Evolutionary conservation across 2,329 filamentous ascomycete species (phyloP), one percentile per base, ranked within the genome.

Genomic region (Aspergillus unguis): DNA sequence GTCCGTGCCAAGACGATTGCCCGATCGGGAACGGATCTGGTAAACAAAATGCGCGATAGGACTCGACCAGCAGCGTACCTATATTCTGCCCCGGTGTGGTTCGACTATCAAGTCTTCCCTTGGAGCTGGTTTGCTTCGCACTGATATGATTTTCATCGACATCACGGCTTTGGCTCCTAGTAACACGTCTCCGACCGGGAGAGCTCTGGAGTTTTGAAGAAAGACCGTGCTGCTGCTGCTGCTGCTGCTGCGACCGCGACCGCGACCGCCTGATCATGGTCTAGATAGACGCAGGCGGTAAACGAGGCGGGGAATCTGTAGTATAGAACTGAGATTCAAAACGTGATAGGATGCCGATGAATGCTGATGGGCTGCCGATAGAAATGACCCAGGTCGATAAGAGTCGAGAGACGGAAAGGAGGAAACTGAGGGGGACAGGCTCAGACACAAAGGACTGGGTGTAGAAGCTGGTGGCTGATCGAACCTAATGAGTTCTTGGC

Each of bases 91-190:
- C 40, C 50, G 43, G 41, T 42, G 9, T 48, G 38, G 42, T 27
- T 25, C 32, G 17, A 33, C 28, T 38, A 10, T 35, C 33, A 47
- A 44, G 29, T 11, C 17, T 25, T 10, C 10, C 32, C 40, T 41
- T 40, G 27, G 37, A 28, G 31, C 28, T 17, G 0, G 27, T 23
- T 4, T 29, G 25, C 33, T 37, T 38, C 5, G n/a, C 10, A 17
- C 26, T 10, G 4, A 35, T n/a, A 8, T 11, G 33, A 23, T 6
- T 8, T 6, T 38, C 44, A 37, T 60, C 67, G 7, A 65, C 53
- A 36, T 74, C 69, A 23, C 66, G 65, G 58, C 72, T 75, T 48
- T 64, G 66, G 48, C 72, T 75, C 48, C 73, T 64, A 5, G 71
- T 72, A 25, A 66, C 57, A 44, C 72, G 62, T 41, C 56, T 54